phyloP scores from a whole-genome alignment of 768 basidiomycete species.

The Artomyces pyxidatus region DNA sequence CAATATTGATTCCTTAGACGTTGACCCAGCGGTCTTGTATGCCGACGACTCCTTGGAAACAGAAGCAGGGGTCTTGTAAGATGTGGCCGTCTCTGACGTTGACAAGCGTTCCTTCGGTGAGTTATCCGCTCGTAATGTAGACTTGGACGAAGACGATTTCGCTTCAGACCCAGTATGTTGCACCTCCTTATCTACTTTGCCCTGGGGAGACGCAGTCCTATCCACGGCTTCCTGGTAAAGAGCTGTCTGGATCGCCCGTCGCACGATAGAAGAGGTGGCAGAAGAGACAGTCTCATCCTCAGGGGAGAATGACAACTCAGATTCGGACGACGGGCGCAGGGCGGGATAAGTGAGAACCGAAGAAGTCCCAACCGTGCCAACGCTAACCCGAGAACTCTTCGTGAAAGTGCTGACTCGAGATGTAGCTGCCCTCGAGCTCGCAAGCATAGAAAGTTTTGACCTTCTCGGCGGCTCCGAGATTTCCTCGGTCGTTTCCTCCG shows the following conservation, averaged over 20 bases:
- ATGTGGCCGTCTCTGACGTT: no score
- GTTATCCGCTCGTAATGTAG: no score
- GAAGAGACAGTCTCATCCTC: constrained; percentile 23
- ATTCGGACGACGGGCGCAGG: constrained; percentile 60
- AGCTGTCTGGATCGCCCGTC: constrained; percentile 61
- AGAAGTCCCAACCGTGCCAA: constrained; percentile 37
- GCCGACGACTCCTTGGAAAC: no score
- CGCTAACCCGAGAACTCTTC: constrained; percentile 29
- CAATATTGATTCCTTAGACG: no score
- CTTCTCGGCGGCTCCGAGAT: constrained; percentile 22
- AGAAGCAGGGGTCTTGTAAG: no score
- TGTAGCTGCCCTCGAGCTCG: constrained; percentile 40
- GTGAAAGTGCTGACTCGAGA: constrained; percentile 39
- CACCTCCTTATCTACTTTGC: constrained; percentile 5
- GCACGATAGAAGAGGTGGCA: constrained; percentile 52
- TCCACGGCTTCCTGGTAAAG: constrained; percentile 54
- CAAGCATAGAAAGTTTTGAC: constrained; percentile 64
- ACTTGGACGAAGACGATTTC: constrained; percentile 10
- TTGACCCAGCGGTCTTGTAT: no score
- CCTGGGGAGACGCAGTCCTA: constrained; percentile 8
- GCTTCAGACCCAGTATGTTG: constrained; percentile 4
- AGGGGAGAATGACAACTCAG: constrained; percentile 25
- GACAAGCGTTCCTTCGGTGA: no score
- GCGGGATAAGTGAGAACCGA: constrained; percentile 68
- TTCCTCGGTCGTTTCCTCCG: constrained; percentile 2